phyloP scores from a whole-genome alignment of 2,329 filamentous ascomycete species.

The Paecilomyces dactylethromorphus region DNA sequence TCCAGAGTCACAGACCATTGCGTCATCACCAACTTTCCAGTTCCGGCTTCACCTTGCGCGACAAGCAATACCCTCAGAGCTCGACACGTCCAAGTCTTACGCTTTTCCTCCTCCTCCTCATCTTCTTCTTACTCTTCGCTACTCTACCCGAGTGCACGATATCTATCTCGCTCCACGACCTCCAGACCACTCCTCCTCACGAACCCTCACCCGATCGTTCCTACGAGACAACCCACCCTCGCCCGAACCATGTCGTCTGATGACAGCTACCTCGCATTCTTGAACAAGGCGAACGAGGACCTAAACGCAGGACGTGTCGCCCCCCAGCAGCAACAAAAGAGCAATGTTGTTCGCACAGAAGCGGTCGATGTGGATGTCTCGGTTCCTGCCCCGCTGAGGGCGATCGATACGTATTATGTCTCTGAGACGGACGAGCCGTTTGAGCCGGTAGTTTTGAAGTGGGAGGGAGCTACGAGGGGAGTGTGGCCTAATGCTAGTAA shows the following conservation, averaged over 20 bases:
- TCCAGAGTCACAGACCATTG: constrained; percentile 12
- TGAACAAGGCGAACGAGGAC: constrained; percentile 80
- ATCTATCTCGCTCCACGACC: background rate
- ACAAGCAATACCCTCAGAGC: background rate
- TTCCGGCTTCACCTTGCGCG: constrained; percentile 2
- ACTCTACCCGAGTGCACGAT: background rate
- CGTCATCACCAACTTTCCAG: constrained; percentile 15
- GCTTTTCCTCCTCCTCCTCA: background rate
- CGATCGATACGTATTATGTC: constrained; percentile 59
- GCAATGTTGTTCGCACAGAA: constrained; percentile 28
- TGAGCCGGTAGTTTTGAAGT: constrained; percentile 64
- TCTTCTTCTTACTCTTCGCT: background rate
- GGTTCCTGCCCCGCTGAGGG: constrained; percentile 55
- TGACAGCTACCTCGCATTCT: constrained; percentile 75
- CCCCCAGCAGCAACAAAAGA: constrained; percentile 12
- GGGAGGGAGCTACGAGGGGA: constrained; percentile 30
- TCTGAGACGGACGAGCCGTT: constrained; percentile 86
- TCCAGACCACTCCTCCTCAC: background rate
- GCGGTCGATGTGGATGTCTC: constrained; percentile 42
- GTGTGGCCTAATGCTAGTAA: constrained; percentile 29
- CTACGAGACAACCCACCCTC: constrained; percentile 1
- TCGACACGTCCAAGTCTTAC: background rate
- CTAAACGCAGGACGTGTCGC: constrained; percentile 25
- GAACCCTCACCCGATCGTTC: background rate
- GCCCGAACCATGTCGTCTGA: constrained; percentile 51